These are phyloP conservation scores for Eimeria zaria DNA, from an alignment of 169 alveolate species.

Conservation along the genomic window DNA sequence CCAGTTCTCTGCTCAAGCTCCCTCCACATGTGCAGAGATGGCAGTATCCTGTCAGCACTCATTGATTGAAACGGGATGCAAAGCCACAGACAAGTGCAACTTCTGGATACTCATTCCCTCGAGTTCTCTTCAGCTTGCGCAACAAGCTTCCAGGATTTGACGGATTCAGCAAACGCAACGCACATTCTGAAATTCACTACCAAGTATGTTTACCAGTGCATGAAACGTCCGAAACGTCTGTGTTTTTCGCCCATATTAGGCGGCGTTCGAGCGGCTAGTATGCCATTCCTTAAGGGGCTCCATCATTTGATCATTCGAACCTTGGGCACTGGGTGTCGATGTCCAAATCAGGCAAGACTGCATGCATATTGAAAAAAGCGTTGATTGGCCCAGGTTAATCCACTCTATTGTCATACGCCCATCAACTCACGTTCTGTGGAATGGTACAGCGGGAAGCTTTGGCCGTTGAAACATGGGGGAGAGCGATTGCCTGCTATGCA, in stretches of 20 bases:
- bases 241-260: neutral
- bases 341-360: neutral
- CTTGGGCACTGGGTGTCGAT: neutral
- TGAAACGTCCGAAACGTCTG: neutral
- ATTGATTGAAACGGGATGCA: neutral
- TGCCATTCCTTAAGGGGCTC: neutral
- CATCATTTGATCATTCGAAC: neutral
- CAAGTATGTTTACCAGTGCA: neutral
- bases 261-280: neutral
- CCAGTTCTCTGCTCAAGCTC: neutral
- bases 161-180: neutral
- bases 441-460: neutral
- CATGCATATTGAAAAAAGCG: neutral
- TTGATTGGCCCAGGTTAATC: neutral
- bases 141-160: neutral
- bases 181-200: neutral
- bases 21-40: neutral
- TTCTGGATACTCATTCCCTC: neutral
- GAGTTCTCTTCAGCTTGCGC: neutral
- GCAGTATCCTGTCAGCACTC: neutral
- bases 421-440: constrained; percentile 12
- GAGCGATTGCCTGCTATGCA: neutral
- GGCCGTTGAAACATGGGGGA: neutral
- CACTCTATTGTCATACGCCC: neutral
- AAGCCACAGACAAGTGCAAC: neutral